Evolutionary conservation across 2,329 filamentous ascomycete species (phyloP).

Genomic region (Emericellopsis cladophorae): DNA sequence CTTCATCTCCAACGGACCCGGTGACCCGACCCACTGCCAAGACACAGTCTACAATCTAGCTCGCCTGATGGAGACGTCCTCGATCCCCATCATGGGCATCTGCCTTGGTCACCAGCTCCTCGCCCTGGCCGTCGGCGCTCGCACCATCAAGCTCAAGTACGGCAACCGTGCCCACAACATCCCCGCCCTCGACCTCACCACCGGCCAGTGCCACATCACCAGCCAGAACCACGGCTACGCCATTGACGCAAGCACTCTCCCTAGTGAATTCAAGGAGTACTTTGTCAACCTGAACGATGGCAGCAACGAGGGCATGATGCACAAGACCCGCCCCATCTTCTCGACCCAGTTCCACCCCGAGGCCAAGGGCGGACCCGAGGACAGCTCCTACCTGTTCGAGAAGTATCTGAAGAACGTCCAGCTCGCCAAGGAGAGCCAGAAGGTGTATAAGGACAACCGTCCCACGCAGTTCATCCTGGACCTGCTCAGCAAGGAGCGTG

Average conservation of each 20-base stretch:
- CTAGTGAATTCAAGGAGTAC: slow-evolving; percentile 88
- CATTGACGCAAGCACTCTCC: slow-evolving; percentile 72
- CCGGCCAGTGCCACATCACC: slow-evolving; percentile 95
- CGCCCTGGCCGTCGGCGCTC: slow-evolving; percentile 75
- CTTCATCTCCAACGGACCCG: slow-evolving; percentile 98
- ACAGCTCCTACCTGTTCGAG: slow-evolving; percentile 93
- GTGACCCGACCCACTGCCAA: slow-evolving; percentile 94
- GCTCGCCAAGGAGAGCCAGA: slow-evolving; percentile 76
- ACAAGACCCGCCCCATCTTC: slow-evolving; percentile 93
- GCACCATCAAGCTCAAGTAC: slow-evolving; percentile 96
- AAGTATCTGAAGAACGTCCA: slow-evolving; percentile 85
- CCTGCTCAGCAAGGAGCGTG: slow-evolving; percentile 84
- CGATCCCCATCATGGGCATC: slow-evolving; percentile 92
- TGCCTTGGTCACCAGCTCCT: slow-evolving; percentile 95
- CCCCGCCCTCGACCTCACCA: slow-evolving; percentile 84
- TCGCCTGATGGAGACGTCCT: slow-evolving; percentile 81
- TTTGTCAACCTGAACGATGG: slow-evolving; percentile 98
- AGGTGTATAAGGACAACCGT: slow-evolving; percentile 71
- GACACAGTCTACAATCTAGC: slow-evolving; percentile 86
- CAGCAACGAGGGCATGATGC: slow-evolving; percentile 95
- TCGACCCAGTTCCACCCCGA: slow-evolving; percentile 98
- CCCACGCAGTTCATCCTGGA: slow-evolving; percentile 83
- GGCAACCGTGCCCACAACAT: slow-evolving; percentile 99
- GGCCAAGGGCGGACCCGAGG: slow-evolving; percentile 92
- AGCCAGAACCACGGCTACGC: slow-evolving; percentile 98